Evolutionary conservation across 768 basidiomycete genomes (phyloP), one percentile per base, ranked within the genome.

Genomic region (Auricularia sp.): DNA sequence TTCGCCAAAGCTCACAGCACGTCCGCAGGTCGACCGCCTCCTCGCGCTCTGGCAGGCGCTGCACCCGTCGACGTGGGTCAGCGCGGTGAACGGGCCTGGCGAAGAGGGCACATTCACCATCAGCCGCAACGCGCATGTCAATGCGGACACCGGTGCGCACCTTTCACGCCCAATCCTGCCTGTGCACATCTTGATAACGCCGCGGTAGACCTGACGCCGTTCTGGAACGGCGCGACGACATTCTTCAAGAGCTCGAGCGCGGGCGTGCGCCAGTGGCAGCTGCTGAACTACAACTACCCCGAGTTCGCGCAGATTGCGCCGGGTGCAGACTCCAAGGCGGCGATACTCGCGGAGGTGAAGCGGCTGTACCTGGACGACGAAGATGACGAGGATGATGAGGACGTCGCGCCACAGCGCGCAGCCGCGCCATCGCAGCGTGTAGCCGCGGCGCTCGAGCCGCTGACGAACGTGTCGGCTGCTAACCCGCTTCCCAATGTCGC

Each of bases 1-100:
- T 29, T 29, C 29, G 29, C 29, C 29, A 29, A 29, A 29, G 29
- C 29, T 29, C 29, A 29, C 29, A 29, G 29, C 29, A 29, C 29
- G 29, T 29, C 29, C 29, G 29, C 29, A 29, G 29, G 29, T 83
- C 33, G 83, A 84, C 65, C 79, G 82, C 23, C n/a, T 82, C 66
- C 72, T 83, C 29, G 74, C 81, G 6, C 72, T 84, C 18, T 84
- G 82, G 83, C 72, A 75, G 4, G 81, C 79, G 1, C 65, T 83
- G 54, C 76, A 83, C 66, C 77, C 74, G 0, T 70, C 67, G 3
- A 74, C 78, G 5, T 79, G 78, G 76, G 78, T 81, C 5, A 70
- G 69, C 36, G 69, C 56, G 61, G 64, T 66, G 42, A 62, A 21
- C 66, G 67, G 69, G 67, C 7, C 62, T 67, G 39, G 61, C 44